These are phyloP conservation scores for Polyplosphaeria fusca DNA, from an alignment of 495 filamentous ascomycete genomes.

Conservation along the genomic window DNA sequence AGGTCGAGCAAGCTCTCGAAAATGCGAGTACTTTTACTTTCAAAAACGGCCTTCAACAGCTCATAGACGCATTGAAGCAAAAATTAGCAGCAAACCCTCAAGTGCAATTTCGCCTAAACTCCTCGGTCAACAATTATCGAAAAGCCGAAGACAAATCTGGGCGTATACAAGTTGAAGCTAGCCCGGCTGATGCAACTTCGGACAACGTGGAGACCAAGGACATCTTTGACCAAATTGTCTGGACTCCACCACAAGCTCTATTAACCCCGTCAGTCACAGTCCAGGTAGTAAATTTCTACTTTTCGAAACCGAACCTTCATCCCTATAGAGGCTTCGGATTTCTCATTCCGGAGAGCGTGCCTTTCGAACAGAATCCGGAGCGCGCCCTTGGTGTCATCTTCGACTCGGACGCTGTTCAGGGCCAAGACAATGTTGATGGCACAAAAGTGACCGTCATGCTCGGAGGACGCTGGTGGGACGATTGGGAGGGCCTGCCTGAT, in stretches of 20 bases:
- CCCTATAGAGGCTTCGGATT: constrained; percentile 80
- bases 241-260: constrained; percentile 14
- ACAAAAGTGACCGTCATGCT: constrained; percentile 95
- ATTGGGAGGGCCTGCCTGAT: constrained; percentile 55
- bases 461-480: constrained; percentile 90
- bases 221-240: constrained; percentile 29
- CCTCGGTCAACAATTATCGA: background rate
- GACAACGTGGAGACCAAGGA: background rate
- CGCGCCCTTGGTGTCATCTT: constrained; percentile 86
- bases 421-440: constrained; percentile 52
- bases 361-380: constrained; percentile 73
- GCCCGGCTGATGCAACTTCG: background rate
- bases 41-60: constrained; percentile 54
- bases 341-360: constrained; percentile 71
- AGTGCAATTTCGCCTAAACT: background rate
- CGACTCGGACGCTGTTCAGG: constrained; percentile 63
- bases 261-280: constrained; percentile 68
- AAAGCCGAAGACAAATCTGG: constrained; percentile 2
- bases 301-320: constrained; percentile 59
- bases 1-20: constrained; percentile 8
- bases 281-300: constrained; percentile 91
- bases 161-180: constrained; percentile 5
- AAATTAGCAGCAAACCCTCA: background rate
- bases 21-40: constrained; percentile 58
- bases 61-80: constrained; percentile 52